These are phyloP conservation scores for Pulveroboletus ravenelii DNA, from an alignment of 768 basidiomycete species.

Conservation along the genomic window DNA sequence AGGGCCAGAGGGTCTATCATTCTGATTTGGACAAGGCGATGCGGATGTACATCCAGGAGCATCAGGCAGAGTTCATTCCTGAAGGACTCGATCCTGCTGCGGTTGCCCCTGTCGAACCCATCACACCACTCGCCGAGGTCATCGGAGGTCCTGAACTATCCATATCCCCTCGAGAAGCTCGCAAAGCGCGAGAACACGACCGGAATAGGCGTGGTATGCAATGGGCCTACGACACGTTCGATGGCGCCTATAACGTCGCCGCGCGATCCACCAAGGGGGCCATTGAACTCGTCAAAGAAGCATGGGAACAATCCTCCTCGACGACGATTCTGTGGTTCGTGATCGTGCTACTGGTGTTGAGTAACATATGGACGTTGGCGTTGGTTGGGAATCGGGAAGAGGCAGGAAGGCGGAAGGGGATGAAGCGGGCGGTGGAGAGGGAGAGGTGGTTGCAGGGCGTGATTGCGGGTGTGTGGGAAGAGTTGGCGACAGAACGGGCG, in stretches of 20 bases:
- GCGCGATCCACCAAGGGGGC: slow-evolving; percentile 65
- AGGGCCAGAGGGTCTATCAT: slow-evolving; percentile 89
- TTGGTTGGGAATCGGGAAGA: slow-evolving; percentile 47
- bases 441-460: slow-evolving; percentile 74
- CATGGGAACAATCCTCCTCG: slow-evolving; percentile 71
- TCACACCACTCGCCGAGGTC: slow-evolving; percentile 22
- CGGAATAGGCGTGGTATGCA: slow-evolving; percentile 70
- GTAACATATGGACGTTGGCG: slow-evolving; percentile 69
- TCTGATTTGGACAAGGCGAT: slow-evolving; percentile 78
- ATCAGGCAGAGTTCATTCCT: slow-evolving; percentile 85
- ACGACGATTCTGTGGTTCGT: slow-evolving; percentile 70
- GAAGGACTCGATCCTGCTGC: slow-evolving; percentile 65
- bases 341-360: slow-evolving; percentile 67
- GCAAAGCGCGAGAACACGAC: slow-evolving; percentile 60
- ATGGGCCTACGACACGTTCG: slow-evolving; percentile 86
- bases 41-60: slow-evolving; percentile 83
- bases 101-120: slow-evolving; percentile 44
- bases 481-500: slow-evolving; percentile 48
- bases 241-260: slow-evolving; percentile 69
- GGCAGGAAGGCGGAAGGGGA: slow-evolving; percentile 40
- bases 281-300: slow-evolving; percentile 72
- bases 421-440: slow-evolving; percentile 57
- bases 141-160: slow-evolving; percentile 6
- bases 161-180: slow-evolving; percentile 11
- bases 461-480: slow-evolving; percentile 68